A percentile compares a stretch with the other conserved stretches of the same genome.
phyloP scores from a whole-genome alignment of 2,329 filamentous ascomycete species.

The Cladosporium sp. region DNA sequence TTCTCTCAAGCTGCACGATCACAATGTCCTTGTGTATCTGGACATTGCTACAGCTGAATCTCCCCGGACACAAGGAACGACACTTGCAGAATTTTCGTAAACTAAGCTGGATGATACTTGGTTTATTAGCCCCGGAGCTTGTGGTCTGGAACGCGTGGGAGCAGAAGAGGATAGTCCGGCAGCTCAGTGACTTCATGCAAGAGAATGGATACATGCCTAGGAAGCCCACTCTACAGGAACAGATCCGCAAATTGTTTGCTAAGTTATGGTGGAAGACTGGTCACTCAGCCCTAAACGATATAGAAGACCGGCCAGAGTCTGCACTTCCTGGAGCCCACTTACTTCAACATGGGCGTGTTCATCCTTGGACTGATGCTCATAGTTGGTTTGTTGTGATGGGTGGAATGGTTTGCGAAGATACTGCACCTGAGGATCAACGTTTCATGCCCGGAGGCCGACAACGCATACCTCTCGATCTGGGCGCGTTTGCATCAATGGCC shows the following conservation, averaged over 20 bases:
- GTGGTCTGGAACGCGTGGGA: slow-evolving; percentile 13
- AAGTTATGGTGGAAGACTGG: background rate
- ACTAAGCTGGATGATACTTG: slow-evolving; percentile 21
- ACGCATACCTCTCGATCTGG: background rate
- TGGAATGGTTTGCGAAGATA: slow-evolving; percentile 22
- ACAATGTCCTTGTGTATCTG: slow-evolving; percentile 23
- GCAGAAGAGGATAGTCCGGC: background rate
- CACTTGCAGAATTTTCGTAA: slow-evolving; percentile 18
- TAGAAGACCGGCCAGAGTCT: background rate
- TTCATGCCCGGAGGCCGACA: slow-evolving; percentile 5
- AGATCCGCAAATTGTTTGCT: background rate
- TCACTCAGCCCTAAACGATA: background rate
- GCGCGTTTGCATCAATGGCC: background rate
- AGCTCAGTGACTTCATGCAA: background rate
- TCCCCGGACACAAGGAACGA: slow-evolving; percentile 17
- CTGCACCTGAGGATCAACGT: background rate
- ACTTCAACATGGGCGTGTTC: too few species aligned
- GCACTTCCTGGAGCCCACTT: too few species aligned
- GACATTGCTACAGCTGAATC: slow-evolving; percentile 25
- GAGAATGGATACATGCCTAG: background rate
- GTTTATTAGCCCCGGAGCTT: slow-evolving; percentile 22
- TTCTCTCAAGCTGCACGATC: slow-evolving; percentile 21
- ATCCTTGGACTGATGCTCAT: slow-evolving; percentile 26
- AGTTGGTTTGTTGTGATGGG: slow-evolving; percentile 27
- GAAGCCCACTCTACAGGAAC: too few species aligned